phyloP scores from a whole-genome alignment of 805 yeast species.

The Ascoidea tarda region DNA sequence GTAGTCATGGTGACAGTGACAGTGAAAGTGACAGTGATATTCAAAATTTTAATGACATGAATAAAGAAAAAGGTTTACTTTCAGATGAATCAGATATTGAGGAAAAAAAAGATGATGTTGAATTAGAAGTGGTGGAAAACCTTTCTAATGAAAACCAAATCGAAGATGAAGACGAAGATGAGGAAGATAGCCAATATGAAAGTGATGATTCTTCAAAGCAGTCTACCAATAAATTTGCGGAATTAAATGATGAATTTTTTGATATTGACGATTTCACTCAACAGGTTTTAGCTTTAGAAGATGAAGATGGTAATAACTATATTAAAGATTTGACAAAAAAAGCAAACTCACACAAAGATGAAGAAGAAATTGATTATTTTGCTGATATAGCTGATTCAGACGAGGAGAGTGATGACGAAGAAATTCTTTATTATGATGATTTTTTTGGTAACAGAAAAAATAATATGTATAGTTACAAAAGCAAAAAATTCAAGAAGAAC shows the following conservation, averaged over 20 bases:
- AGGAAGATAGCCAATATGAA: conserved; percentile 10
- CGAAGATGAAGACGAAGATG: conserved; percentile 9
- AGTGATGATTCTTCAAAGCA: conserved; percentile 16
- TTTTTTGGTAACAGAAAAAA: conserved; percentile 35
- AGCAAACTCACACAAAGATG: conserved; percentile 15
- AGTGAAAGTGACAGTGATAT: no score
- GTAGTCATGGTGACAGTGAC: no score
- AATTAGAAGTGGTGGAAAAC: conserved; percentile 9
- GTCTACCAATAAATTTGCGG: conserved; percentile 16
- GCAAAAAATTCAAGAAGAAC: conserved; percentile 5
- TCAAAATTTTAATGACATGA: neutral
- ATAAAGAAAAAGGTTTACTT: conserved; percentile 15
- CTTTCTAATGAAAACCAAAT: conserved; percentile 5
- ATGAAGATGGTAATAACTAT: conserved; percentile 17
- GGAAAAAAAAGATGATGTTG: conserved; percentile 6
- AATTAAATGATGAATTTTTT: conserved; percentile 69
- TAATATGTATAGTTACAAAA: neutral
- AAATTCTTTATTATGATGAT: conserved; percentile 48
- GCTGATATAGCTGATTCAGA: conserved; percentile 30
- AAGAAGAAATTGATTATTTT: conserved; percentile 36
- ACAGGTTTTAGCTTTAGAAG: conserved; percentile 54
- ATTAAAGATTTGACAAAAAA: conserved; percentile 24
- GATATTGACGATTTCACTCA: conserved; percentile 73
- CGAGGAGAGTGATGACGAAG: conserved; percentile 31
- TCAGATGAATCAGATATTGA: conserved; percentile 8